phyloP scores from a whole-genome alignment of 1,284 basidiomycete species.

The Exobasidium rhododendri region DNA sequence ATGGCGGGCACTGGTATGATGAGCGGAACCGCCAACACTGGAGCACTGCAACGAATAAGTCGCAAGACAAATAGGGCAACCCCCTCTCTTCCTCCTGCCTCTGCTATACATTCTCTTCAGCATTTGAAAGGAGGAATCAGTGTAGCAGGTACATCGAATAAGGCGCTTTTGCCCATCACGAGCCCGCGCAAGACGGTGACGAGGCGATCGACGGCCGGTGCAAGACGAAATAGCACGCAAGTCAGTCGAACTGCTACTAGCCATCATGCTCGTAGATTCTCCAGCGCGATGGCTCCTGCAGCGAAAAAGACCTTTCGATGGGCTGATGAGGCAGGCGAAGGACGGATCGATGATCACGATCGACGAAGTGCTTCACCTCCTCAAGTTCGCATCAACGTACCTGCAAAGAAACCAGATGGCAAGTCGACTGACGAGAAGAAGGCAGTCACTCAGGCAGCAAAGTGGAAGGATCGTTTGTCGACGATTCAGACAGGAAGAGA shows the following conservation, averaged over 20 bases:
- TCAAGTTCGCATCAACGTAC: neutral
- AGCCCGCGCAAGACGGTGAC: constrained; percentile 59
- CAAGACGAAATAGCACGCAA: constrained; percentile 65
- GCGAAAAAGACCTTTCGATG: constrained; percentile 77
- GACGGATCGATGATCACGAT: constrained; percentile 71
- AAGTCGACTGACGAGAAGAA: constrained; percentile 11
- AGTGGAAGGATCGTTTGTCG: neutral
- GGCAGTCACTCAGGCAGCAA: constrained; percentile 24
- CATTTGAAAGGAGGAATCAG: constrained; percentile 55
- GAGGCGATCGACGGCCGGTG: constrained; percentile 54
- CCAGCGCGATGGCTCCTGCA: neutral
- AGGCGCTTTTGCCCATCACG: constrained; percentile 57
- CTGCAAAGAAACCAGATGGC: neutral
- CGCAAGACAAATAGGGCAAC: neutral
- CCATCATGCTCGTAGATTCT: neutral
- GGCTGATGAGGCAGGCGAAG: constrained; percentile 82
- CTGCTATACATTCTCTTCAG: too few relatives aligned
- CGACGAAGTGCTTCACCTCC: neutral
- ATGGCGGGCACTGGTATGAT: neutral
- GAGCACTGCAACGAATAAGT: neutral
- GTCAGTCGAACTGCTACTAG: constrained; percentile 56
- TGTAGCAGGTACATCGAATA: constrained; percentile 12
- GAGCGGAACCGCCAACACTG: neutral
- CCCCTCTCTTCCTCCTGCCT: neutral
- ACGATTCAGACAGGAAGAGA: neutral